Percentiles rank a stretch among this genome's conserved stretches.
Evolutionary conservation across 306 rosid species (phyloP).

Genomic region (Cicer cuneatum): DNA sequence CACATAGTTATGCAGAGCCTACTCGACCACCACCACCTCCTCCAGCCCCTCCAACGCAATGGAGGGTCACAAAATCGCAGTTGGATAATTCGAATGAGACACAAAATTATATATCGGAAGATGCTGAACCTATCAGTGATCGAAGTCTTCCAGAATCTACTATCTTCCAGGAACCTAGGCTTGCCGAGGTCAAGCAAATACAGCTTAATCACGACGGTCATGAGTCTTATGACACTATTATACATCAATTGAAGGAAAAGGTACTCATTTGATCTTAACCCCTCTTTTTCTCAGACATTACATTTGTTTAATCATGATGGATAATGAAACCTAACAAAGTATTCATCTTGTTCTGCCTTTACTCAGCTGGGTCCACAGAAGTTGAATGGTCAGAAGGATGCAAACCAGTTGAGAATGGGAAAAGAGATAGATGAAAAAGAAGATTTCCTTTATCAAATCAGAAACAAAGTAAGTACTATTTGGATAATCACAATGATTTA

Average conservation of each 20-base stretch:
- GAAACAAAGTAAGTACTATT: conserved; percentile 64
- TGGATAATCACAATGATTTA: not conserved
- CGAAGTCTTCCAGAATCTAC: conserved; percentile 50
- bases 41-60: conserved; percentile 74
- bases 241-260: conserved; percentile 50
- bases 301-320: conserved; percentile 25
- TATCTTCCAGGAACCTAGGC: conserved; percentile 49
- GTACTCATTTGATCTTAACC: conserved; percentile 47
- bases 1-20: conserved; percentile 48
- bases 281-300: conserved; percentile 16
- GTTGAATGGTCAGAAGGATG: conserved; percentile 54
- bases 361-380: conserved; percentile 49
- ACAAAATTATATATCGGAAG: conserved; percentile 43
- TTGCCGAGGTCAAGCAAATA: conserved; percentile 44
- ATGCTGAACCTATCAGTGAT: conserved; percentile 39
- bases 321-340: conserved; percentile 22
- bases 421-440: conserved; percentile 65
- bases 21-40: conserved; percentile 73
- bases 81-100: conserved; percentile 56
- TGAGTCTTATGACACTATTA: conserved; percentile 46
- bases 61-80: conserved; percentile 60
- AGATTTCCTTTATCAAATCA: conserved; percentile 86
- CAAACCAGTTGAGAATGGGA: conserved; percentile 53
- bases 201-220: conserved; percentile 46
- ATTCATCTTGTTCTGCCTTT: conserved; percentile 38